Percentiles rank a stretch among this genome's conserved stretches.
phyloP scores from a whole-genome alignment of 176 grass and related monocot genomes.

The barley (Hordeum vulgare) region MorexV3_pseudomolecules_assembly NC_058520.1:562270962-562271461 shows the following conservation, averaged over 20 bases:
- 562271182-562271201: constrained; percentile 81
- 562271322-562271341: constrained; percentile 38
- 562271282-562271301: not conserved
- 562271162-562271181: constrained; percentile 84
- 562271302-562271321: not conserved
- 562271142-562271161: constrained; percentile 61
- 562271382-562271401: constrained; percentile 66
- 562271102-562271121: not conserved
- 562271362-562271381: constrained; percentile 88
- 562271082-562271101: not conserved
- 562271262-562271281: not conserved
- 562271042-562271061: constrained; percentile 98
- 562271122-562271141: not conserved
- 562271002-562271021: constrained; percentile 85
- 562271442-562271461: constrained; percentile 98
- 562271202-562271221: constrained; percentile 95
- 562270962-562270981: constrained; percentile 96
- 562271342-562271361: constrained; percentile 76
- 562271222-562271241: constrained; percentile 85
- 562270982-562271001: constrained; percentile 74
- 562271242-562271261: constrained; percentile 37
- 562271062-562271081: not conserved
- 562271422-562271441: constrained; percentile 99
- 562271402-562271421: constrained; percentile 94
- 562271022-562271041: constrained; percentile 80